Conservation (phyloP, 208 protist genomes). For the Endotrypanum monterogeii region DNA sequence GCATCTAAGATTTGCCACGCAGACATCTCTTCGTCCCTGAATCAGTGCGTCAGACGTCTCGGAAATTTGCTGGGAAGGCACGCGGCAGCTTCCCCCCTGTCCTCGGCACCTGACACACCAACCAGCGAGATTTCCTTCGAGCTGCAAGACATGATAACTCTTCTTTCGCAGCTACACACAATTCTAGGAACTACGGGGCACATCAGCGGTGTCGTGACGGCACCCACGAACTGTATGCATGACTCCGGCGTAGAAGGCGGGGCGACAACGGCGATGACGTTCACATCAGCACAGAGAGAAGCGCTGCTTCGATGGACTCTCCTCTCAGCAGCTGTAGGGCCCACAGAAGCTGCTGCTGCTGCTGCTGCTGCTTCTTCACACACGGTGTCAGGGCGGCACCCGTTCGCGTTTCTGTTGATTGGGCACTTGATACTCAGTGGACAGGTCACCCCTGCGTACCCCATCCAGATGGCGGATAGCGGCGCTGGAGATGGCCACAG, state of each 20-base stretch:
- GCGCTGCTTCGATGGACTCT: conserved; percentile 27
- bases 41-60: not conserved
- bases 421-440: conserved; percentile 11
- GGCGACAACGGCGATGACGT: not conserved
- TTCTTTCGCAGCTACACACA: conserved; percentile 7
- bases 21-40: not conserved
- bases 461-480: not conserved
- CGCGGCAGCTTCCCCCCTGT: not conserved
- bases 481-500: not conserved
- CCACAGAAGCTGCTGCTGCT: not conserved
- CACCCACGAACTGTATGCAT: not conserved
- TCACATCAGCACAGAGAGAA: conserved; percentile 18
- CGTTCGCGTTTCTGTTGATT: conserved; percentile 30
- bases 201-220: not conserved
- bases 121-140: not conserved
- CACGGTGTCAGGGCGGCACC: conserved; percentile 7
- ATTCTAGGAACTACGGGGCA: not conserved
- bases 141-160: not conserved
- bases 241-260: not conserved
- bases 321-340: conserved; percentile 4
- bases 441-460: conserved; percentile 18
- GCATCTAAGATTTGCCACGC: not conserved
- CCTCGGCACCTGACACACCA: not conserved
- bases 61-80: not conserved
- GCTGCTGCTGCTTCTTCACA: not conserved